Evolutionary conservation across 768 basidiomycete genomes (phyloP).

Genomic region (Pisolithus marmoratus): DNA sequence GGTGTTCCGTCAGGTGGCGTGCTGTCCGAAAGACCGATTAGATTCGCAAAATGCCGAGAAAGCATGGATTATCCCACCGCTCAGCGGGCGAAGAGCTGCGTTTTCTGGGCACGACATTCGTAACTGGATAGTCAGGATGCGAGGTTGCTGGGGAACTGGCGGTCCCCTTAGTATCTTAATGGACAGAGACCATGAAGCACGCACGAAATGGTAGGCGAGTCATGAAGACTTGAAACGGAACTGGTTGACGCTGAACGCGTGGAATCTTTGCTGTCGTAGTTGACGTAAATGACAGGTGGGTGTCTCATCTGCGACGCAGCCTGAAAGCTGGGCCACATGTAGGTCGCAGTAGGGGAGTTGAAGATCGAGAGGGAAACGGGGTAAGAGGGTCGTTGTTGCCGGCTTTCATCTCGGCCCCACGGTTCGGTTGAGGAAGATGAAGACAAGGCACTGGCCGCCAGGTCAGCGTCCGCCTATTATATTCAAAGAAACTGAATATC

Average conservation of each 20-base stretch:
- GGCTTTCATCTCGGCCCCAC: conserved; percentile 17
- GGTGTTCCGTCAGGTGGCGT: conserved; percentile 7
- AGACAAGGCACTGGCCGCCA: conserved; percentile 13
- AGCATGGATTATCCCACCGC: conserved; percentile 16
- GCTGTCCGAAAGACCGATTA: conserved; percentile 12
- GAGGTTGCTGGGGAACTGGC: conserved; percentile 25
- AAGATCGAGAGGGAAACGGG: conserved; percentile 36
- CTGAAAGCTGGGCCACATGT: conserved; percentile 42
- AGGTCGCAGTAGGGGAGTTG: conserved; percentile 40
- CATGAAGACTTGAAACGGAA: conserved; percentile 22
- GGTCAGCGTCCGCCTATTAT: conserved; percentile 12
- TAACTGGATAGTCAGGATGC: conserved; percentile 21
- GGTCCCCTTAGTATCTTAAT: conserved; percentile 11
- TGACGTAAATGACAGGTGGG: conserved; percentile 36
- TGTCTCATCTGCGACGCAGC: conserved; percentile 39
- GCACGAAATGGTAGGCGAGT: conserved; percentile 27
- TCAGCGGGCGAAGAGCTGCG: conserved; percentile 27
- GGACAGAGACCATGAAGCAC: conserved; percentile 16
- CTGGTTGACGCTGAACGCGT: conserved; percentile 28
- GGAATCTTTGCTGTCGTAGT: conserved; percentile 27
- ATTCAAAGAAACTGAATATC: conserved; percentile 1
- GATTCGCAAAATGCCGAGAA: conserved; percentile 2
- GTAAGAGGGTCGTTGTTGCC: conserved; percentile 20
- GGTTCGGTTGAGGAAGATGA: conserved; percentile 15
- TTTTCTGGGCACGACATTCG: conserved; percentile 28